Evolutionary conservation across 176 grass and related monocot genomes (phyloP).

Genomic region (Carex scoparia): DNA sequence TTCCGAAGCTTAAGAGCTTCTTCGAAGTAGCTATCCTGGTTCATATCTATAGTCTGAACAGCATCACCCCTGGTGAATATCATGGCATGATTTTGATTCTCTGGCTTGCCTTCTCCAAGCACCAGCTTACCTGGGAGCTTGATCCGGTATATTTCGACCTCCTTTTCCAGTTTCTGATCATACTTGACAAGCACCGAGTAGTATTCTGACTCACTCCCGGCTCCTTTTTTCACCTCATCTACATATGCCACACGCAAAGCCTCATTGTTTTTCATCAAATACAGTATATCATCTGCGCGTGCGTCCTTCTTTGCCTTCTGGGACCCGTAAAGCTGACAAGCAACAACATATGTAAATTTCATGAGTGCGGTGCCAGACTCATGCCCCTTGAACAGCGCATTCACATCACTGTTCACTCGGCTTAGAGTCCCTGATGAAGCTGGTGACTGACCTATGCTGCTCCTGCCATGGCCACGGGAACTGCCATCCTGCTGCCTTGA

Average conservation of each 20-base stretch:
- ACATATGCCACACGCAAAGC: constrained; percentile 90
- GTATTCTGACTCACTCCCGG: constrained; percentile 45
- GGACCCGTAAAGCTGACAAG: constrained; percentile 86
- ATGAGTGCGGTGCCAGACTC: constrained; percentile 86
- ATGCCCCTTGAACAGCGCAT: constrained; percentile 78
- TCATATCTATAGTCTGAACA: constrained; percentile 93
- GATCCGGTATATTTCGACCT: constrained; percentile 87
- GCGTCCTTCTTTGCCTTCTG: constrained; percentile 86
- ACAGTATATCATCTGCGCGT: constrained; percentile 72
- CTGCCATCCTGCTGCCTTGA: constrained; percentile 35
- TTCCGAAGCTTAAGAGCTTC: constrained; percentile 96
- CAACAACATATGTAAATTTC: constrained; percentile 98
- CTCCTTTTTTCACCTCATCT: constrained; percentile 46
- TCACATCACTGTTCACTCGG: constrained; percentile 60
- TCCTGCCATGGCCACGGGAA: constrained; percentile 39
- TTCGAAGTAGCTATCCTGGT: constrained; percentile 92
- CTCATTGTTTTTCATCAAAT: constrained; percentile 94
- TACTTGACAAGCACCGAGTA: constrained; percentile 91
- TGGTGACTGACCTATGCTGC: constrained; percentile 35
- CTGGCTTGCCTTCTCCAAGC: constrained; percentile 91
- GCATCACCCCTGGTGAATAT: constrained; percentile 98
- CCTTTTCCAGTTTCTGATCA: constrained; percentile 57
- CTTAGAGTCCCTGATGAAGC: constrained; percentile 48
- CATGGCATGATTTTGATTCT: constrained; percentile 91
- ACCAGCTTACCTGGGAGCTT: constrained; percentile 75